These are phyloP conservation scores for Gypsophila paniculata DNA, from an alignment of 179 eudicot genomes.

Conservation along the genomic window DNA sequence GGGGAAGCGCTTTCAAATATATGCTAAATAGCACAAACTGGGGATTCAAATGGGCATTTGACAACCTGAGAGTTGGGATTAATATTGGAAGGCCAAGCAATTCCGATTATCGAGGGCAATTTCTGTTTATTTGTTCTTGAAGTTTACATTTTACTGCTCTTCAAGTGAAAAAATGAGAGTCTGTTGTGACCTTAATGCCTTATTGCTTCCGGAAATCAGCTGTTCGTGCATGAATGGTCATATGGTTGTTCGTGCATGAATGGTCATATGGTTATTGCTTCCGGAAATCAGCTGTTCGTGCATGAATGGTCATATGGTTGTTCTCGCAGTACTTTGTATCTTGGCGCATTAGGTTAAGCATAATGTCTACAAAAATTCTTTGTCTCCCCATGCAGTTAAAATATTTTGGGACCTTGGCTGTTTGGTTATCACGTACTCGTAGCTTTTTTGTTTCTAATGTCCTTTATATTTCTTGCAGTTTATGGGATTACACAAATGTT, in stretches of 20 bases:
- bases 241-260: not conserved
- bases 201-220: not conserved
- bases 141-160: not conserved
- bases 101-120: too few relatives aligned
- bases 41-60: too few relatives aligned
- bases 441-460: not conserved
- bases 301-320: not conserved
- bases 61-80: too few relatives aligned
- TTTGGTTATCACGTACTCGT: not conserved
- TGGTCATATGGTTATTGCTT: not conserved
- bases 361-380: not conserved
- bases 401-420: not conserved
- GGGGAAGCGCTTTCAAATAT: too few relatives aligned
- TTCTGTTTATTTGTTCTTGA: not conserved
- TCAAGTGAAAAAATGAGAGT: not conserved
- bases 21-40: too few relatives aligned
- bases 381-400: not conserved
- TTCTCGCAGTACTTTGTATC: not conserved
- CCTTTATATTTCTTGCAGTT: constrained; percentile 46
- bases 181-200: not conserved
- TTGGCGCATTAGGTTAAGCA: not conserved
- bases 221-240: not conserved
- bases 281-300: not conserved
- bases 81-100: too few relatives aligned
- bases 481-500: constrained; percentile 94